Base-by-base conservation (phyloP, 2,329 filamentous ascomycete genomes). In the Scolecobasidium constrictum region DNA sequence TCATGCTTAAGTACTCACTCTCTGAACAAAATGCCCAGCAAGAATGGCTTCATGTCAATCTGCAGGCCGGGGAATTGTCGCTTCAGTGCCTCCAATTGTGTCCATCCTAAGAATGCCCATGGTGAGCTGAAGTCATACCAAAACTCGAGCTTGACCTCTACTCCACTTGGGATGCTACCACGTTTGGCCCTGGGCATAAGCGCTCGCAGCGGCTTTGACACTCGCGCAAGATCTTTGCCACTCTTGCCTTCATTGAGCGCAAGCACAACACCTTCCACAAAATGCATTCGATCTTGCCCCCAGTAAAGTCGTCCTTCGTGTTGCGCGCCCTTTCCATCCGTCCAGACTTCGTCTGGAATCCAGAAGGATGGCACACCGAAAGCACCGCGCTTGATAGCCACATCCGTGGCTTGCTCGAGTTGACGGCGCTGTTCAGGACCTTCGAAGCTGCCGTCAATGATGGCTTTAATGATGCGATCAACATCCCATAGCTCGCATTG, bases 211-310 rank as follows among this genome's bases (percentile, higher is more conserved):
- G 38, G 38, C 0, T 38, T 9, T 0, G 56, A 50, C 0, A 17
- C 6, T 5, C 42, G 40, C 54, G 52, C 54, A 3, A 38, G 13
- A 3, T 42, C 40, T 9, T 15, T 11, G 9, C 35, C 35, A 11
- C 35, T 19, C 17, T 15, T 15, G 5, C 33, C 35, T 15, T 35
- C 45, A 17, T 43, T 41, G 1, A 53, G 26, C 1, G 50, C 49
- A 11, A 50, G 26, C 4, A 59, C 38, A 3, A 51, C 47, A 2
- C 55, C 58, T 36, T 61, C 57, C 3, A 59, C 58, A 33, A 61
- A 59, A 38, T 59, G 56, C 56, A 61, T 60, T 1, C 55, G 52
- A 47, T 60, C 58, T 40, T 61, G 57, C 1, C 58, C 58, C 57
- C 56, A 61, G 19, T 52, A 60, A 38, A 56, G 58, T 6, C 57